These are phyloP conservation scores for Cutaneotrichosporon spelunceum DNA, from an alignment of 1,284 basidiomycete species.

Conservation along the genomic window DNA sequence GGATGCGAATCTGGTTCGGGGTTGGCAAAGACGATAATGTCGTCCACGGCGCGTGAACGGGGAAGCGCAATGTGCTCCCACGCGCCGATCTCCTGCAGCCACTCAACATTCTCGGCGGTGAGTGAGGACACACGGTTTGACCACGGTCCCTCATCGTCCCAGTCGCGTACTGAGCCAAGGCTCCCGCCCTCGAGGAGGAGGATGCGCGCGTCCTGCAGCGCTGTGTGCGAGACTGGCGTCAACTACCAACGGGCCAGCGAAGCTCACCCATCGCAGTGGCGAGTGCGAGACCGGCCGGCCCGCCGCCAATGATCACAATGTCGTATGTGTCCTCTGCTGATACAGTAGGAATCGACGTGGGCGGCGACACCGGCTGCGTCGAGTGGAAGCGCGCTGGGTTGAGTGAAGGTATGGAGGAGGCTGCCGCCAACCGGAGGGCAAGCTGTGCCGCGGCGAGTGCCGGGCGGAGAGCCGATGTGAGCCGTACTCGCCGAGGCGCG, in stretches of 20 bases:
- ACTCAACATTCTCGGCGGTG: slow-evolving; percentile 74
- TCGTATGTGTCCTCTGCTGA: slow-evolving; percentile 57
- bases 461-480: background rate
- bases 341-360: slow-evolving; percentile 24
- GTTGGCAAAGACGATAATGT: slow-evolving; percentile 82
- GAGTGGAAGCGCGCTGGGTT: background rate
- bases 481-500: background rate
- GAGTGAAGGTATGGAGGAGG: background rate
- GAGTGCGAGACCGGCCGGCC: slow-evolving; percentile 84
- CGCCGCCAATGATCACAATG: slow-evolving; percentile 90
- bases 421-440: background rate
- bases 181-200: slow-evolving; percentile 77
- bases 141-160: slow-evolving; percentile 63
- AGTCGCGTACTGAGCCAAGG: slow-evolving; percentile 64
- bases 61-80: slow-evolving; percentile 73
- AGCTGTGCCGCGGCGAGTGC: background rate
- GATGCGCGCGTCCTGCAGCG: slow-evolving; percentile 43
- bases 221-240: slow-evolving; percentile 19
- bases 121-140: slow-evolving; percentile 88
- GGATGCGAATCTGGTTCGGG: slow-evolving; percentile 52
- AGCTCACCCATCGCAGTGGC: slow-evolving; percentile 76
- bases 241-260: background rate
- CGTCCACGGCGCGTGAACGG: slow-evolving; percentile 69
- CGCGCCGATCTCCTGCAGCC: slow-evolving; percentile 74
- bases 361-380: slow-evolving; percentile 4